phyloP scores from a whole-genome alignment of 2,329 filamentous ascomycete species.

The Rutstroemia sydowiana region DNA sequence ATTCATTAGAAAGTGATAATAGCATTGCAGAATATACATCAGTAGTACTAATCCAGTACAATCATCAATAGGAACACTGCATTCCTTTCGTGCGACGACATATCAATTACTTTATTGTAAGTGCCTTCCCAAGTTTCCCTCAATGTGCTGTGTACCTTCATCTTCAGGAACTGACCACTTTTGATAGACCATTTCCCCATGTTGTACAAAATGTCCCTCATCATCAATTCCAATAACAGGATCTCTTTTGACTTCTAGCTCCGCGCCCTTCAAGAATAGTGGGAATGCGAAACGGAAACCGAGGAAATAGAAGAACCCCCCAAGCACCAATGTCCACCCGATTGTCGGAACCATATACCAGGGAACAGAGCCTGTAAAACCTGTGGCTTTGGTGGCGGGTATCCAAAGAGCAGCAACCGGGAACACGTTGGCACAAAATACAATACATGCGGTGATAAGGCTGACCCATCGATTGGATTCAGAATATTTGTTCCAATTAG shows the following conservation, averaged over 20 bases:
- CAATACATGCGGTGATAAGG: constrained; percentile 2
- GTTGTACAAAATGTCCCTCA: constrained; percentile 1
- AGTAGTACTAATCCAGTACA: too few relatives aligned
- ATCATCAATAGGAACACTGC: too few relatives aligned
- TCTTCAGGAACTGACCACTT: constrained; percentile 6
- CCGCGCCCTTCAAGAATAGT: background rate
- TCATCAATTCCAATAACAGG: background rate
- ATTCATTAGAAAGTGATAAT: too few relatives aligned
- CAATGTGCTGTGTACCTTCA: background rate
- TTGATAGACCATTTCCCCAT: constrained; percentile 6
- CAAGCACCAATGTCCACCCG: constrained; percentile 2
- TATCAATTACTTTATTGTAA: too few relatives aligned
- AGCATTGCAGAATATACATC: too few relatives aligned
- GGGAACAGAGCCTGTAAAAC: background rate
- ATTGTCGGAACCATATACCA: constrained; percentile 10
- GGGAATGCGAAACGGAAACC: constrained; percentile 1
- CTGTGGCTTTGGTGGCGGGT: background rate
- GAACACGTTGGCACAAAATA: constrained; percentile 2
- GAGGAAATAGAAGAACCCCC: background rate
- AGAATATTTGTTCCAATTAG: constrained; percentile 3
- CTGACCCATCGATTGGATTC: constrained; percentile 2
- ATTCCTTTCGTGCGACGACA: too few relatives aligned
- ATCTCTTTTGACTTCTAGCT: background rate
- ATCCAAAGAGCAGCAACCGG: constrained; percentile 3
- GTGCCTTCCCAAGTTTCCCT: background rate